These are phyloP conservation scores for Strobilomyces dryophilus DNA, from an alignment of 768 basidiomycete genomes.

Conservation along the genomic window DNA sequence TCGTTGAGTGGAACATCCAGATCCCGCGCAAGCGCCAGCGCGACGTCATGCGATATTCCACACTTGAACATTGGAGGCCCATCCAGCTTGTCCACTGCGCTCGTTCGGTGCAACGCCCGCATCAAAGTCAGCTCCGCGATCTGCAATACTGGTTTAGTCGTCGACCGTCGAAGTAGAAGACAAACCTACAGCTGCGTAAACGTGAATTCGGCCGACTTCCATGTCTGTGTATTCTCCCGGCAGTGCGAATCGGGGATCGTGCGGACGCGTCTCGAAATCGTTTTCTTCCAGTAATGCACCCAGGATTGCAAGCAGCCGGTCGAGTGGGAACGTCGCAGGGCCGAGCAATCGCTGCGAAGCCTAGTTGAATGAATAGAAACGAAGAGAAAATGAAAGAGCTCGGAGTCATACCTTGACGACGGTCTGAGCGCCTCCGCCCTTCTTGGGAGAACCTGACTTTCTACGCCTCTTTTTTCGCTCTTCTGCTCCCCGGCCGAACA, in stretches of 20 bases:
- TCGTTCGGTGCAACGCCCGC: constrained; percentile 63
- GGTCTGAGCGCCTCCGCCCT: constrained; percentile 34
- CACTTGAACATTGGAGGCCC: constrained; percentile 72
- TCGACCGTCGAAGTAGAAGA: neutral
- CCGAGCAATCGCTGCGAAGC: constrained; percentile 76
- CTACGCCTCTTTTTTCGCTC: constrained; percentile 57
- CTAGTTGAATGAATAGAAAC: constrained; percentile 30
- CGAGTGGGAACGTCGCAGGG: constrained; percentile 73
- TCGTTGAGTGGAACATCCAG: constrained; percentile 58
- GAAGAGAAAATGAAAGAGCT: neutral
- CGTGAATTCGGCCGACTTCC: constrained; percentile 59
- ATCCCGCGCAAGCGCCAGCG: constrained; percentile 53
- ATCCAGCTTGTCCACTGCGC: constrained; percentile 58
- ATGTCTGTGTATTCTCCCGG: constrained; percentile 74
- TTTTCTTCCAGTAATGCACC: constrained; percentile 76
- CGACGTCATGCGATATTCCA: constrained; percentile 58
- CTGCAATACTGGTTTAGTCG: constrained; percentile 33
- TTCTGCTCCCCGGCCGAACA: constrained; percentile 75
- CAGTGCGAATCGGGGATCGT: constrained; percentile 45
- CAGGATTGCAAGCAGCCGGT: constrained; percentile 75
- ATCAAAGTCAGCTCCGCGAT: constrained; percentile 61
- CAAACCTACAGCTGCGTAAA: constrained; percentile 53
- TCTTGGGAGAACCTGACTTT: constrained; percentile 35
- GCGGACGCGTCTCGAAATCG: constrained; percentile 42
- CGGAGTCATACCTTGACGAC: constrained; percentile 40